These are phyloP conservation scores for Cyclotella kingstonii DNA, from an alignment of 108 stramenopile genomes.

Conservation along the genomic window DNA sequence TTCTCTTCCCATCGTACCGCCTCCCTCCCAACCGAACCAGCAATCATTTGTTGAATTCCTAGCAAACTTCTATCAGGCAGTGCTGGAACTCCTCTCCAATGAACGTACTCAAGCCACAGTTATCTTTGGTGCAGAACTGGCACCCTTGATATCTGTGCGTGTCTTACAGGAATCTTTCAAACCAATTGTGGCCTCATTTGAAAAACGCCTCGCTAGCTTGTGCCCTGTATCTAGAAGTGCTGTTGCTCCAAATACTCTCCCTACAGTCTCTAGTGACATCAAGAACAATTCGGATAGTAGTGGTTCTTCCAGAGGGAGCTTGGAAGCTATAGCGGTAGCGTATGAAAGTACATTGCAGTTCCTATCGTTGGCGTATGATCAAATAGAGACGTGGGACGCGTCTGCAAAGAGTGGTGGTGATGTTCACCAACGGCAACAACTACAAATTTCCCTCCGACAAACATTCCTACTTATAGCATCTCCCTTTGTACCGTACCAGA, in stretches of 20 bases:
- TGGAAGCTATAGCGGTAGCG: conserved; percentile 65
- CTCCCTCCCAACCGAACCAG: background rate
- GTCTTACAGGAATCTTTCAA: conserved; percentile 72
- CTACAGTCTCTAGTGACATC: conserved; percentile 19
- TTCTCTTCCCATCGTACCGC: background rate
- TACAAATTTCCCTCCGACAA: conserved; percentile 25
- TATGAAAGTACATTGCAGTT: conserved; percentile 83
- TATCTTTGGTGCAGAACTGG: conserved; percentile 69
- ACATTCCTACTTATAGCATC: conserved; percentile 62
- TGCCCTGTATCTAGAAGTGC: conserved; percentile 35
- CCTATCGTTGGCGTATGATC: conserved; percentile 77
- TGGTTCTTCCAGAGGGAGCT: conserved; percentile 33
- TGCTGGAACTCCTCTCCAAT: conserved; percentile 58
- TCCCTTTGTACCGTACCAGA: conserved; percentile 69
- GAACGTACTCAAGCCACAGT: conserved; percentile 65
- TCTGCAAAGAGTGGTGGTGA: conserved; percentile 12
- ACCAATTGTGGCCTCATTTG: conserved; percentile 67
- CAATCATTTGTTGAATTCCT: conserved; percentile 63
- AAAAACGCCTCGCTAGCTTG: conserved; percentile 56
- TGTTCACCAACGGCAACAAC: background rate
- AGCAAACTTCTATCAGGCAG: conserved; percentile 73
- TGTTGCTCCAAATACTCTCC: background rate
- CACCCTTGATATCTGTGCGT: conserved; percentile 60
- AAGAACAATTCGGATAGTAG: background rate
- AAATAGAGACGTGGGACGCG: conserved; percentile 64